Evolutionary conservation across 2,329 filamentous ascomycete genomes (phyloP), one percentile per base, ranked within the genome.

Genomic region (Fusarium sp.): DNA sequence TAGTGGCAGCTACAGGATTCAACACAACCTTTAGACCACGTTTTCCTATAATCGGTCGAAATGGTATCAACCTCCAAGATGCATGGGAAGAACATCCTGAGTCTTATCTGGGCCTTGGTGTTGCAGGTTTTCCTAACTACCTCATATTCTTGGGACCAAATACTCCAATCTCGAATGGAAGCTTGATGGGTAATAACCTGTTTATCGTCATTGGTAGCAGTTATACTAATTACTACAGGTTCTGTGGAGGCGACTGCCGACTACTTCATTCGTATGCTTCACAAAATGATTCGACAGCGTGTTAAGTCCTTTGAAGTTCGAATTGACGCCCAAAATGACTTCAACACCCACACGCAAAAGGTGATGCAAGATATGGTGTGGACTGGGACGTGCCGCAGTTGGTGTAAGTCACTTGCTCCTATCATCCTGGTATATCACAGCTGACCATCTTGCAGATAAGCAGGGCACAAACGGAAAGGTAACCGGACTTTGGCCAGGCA

Each of bases 1-100:
- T 91, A 28, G 82, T 91, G 53, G 89, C 87, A 66, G 88, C 88
- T n/a, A 89, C 87, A 0, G 87, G 88, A 3, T 90, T 89, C 73
- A 84, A 89, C 72, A 85, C 85, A 10, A 87, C 85, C 3, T 89
- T 88, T 76, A 77, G 82, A 13, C 87, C 87, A 7, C 82, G 85
- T 2, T 89, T 88, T 67, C 86, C 86, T 2, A 78, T 89, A 24
- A 77, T 86, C 11, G 86, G 86, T 15, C 81, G 84, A 28, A 74
- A 82, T n/a, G 86, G 86, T 24, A 70, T 79, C 15, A 86, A 88
- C 68, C 81, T 90, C 36, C 86, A 86, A 68, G 84, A 88, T 41
- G 80, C 76, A 22, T 88, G 87, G 86, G 75, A 65, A 66, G 80
- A 83, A 45, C 79, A 79, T 6, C 86, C 87, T 2, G 83, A 83